Base-by-base conservation (phyloP, 2,329 filamentous ascomycete species). In the Fusarium zealandicum region DNA sequence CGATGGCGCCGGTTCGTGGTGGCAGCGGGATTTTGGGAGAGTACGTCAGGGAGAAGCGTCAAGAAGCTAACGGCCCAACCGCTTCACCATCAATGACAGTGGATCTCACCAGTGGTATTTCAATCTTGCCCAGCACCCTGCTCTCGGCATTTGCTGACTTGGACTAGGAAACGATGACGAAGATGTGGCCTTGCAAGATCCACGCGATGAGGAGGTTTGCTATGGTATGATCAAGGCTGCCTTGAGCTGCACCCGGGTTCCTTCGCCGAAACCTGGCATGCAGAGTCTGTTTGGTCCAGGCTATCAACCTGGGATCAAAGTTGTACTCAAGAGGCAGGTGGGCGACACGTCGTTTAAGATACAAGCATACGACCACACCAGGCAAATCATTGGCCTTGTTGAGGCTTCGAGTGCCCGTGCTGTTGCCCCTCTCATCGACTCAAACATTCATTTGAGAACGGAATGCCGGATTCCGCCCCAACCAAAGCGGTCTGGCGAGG, bases 171-270 rank as follows among this genome's bases (percentile, higher is more conserved):
- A 67, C 61, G 87, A 89, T 36, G 83, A 86, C 20, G 84, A 89
- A 9, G 68, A 85, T 4, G 73, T 82, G 16, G 76, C 86, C 30
- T 72, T 86, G 12, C 80, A 81, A 35, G 82, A 90, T 50, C 80
- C 85, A 25, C 82, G 79, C 39, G 81, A 86, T 16, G 84, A 90
- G 68, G 86, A 91, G 67, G 88, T 96, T 4, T 96, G 91, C 73
- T 92, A 90, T 68, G 92, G 92, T 35, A 89, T 89, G 74, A 74
- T 96, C 16, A 86, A 91, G 48, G 82, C 86, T 3, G 83, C 78
- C 47, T 78, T 95, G 35, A 85, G 87, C 59, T 89, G 88, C 56
- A 81, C 85, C 65, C 76, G 79, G 30, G 84, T 93, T 2, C 92
- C 91, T 1, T 83, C 80, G 3, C 85, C 87, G 0, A 91, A 87